Evolutionary conservation across 129 eudicot species (phyloP).

Genomic region (Scalesia atractyloides): DNA sequence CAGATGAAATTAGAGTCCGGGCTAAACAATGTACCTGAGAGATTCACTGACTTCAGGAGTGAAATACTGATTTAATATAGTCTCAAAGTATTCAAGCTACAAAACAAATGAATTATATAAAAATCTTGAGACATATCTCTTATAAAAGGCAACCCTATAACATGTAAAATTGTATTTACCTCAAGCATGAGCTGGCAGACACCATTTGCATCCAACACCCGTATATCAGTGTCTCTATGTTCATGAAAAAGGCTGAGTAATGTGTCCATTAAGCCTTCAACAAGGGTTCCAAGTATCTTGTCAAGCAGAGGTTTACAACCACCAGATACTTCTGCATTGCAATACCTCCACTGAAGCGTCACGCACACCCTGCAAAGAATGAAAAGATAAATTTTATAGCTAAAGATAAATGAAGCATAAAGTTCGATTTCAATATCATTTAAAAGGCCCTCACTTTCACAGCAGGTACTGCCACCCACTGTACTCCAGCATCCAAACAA

Average conservation of each 20-base stretch:
- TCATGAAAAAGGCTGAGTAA: conserved; percentile 88
- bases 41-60: conserved; percentile 78
- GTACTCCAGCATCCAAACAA: conserved; percentile 90
- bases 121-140: not conserved
- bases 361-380: conserved; percentile 74
- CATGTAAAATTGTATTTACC: conserved; percentile 46
- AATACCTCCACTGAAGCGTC: conserved; percentile 91
- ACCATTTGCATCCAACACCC: conserved; percentile 86
- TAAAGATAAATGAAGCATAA: conserved; percentile 5
- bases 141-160: not conserved
- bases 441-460: conserved; percentile 59
- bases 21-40: conserved; percentile 35
- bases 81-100: conserved; percentile 98
- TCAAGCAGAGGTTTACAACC: conserved; percentile 93
- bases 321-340: conserved; percentile 97
- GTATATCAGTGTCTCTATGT: conserved; percentile 65
- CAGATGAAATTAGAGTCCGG: no score
- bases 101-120: not conserved
- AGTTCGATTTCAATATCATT: not conserved
- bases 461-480: conserved; percentile 93
- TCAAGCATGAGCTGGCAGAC: conserved; percentile 98
- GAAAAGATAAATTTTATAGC: conserved; percentile 15
- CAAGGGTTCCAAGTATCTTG: conserved; percentile 78
- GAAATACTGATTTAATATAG: conserved; percentile 77
- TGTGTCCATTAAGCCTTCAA: conserved; percentile 89